These are phyloP conservation scores for Pontederia crassipes DNA, from an alignment of 176 grass and related monocot genomes.

Conservation along the genomic window DNA sequence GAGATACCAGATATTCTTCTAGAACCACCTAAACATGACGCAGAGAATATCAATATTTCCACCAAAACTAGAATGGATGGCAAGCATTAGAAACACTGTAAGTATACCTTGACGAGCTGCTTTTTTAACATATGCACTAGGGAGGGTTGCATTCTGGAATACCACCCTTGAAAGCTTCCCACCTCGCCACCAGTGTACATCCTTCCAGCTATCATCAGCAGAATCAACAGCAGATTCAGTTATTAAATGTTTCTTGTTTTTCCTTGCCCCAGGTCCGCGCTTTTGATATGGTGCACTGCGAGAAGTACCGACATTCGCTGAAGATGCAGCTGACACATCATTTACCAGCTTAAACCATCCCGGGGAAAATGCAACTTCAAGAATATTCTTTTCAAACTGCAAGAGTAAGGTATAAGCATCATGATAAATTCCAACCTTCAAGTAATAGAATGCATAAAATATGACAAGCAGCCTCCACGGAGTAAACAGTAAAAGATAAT, in stretches of 20 bases:
- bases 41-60: neutral
- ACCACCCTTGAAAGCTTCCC: constrained; percentile 69
- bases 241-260: constrained; percentile 44
- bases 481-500: neutral
- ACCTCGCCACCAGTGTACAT: constrained; percentile 68
- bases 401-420: neutral
- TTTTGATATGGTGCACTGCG: constrained; percentile 50
- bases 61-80: constrained; percentile 8
- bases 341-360: constrained; percentile 74
- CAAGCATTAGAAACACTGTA: constrained; percentile 20
- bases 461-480: neutral
- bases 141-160: constrained; percentile 57
- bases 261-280: constrained; percentile 55
- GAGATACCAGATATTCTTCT: constrained; percentile 56
- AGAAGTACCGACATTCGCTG: constrained; percentile 38
- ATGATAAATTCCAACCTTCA: neutral
- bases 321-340: constrained; percentile 47
- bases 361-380: constrained; percentile 61
- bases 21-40: constrained; percentile 46
- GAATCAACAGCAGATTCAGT: constrained; percentile 35
- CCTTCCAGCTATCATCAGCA: constrained; percentile 74
- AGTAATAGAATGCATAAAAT: neutral
- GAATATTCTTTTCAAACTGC: constrained; percentile 87
- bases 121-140: constrained; percentile 39
- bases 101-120: constrained; percentile 87